Percentiles rank a stretch among this genome's conserved stretches.
These are phyloP conservation scores for Phalaenopsis hybrid DNA, from an alignment of 116 monocot species.

Conservation along the genomic window DNA sequence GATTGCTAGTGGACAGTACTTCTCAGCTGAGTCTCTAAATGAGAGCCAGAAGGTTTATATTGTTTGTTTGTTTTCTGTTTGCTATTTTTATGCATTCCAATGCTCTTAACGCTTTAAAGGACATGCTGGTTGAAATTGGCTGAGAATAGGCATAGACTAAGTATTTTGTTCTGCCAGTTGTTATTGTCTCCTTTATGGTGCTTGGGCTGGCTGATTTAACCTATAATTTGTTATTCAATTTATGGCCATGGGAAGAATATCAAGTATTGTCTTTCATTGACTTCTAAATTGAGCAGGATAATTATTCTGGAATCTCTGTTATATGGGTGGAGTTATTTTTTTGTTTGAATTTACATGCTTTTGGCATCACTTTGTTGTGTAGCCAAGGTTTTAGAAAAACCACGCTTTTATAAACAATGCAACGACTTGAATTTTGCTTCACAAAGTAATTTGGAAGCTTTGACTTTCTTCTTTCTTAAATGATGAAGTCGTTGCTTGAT, in stretches of 20 bases:
- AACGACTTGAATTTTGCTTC: background rate
- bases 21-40: constrained; percentile 34
- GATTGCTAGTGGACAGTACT: constrained; percentile 31
- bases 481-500: background rate
- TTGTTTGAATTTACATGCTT: background rate
- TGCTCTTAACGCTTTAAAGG: background rate
- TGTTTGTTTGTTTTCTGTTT: background rate
- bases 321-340: background rate
- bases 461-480: background rate
- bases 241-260: too few species aligned
- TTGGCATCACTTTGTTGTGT: background rate
- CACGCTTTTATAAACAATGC: background rate
- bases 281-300: background rate
- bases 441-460: background rate
- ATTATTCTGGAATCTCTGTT: background rate
- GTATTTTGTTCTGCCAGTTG: background rate
- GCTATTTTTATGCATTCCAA: background rate
- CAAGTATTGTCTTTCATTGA: background rate
- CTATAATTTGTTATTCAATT: background rate
- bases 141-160: background rate
- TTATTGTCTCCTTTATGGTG: background rate
- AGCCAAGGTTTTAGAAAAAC: background rate
- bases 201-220: too few species aligned
- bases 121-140: background rate
- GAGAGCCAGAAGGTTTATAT: constrained; percentile 47